Evolutionary conservation across 495 filamentous ascomycete genomes (phyloP).

Genomic region (Lasiosphaeria ovina): DNA sequence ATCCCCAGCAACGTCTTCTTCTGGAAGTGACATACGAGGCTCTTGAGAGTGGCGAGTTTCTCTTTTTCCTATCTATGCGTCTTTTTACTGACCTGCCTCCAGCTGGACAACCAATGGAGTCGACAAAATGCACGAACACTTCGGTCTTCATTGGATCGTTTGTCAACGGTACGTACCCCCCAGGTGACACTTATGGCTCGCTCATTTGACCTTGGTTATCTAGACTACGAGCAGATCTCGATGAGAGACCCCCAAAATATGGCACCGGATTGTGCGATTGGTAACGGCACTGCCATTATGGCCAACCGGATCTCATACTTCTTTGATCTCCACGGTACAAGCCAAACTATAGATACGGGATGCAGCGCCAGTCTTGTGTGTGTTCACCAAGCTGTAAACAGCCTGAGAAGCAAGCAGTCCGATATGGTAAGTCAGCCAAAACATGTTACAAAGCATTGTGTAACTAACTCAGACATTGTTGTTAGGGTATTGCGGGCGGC

Average conservation of each 20-base stretch:
- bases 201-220: slow-evolving; percentile 10
- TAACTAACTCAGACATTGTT: neutral
- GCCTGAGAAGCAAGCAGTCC: slow-evolving; percentile 39
- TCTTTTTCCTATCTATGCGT: neutral
- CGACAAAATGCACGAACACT: slow-evolving; percentile 7
- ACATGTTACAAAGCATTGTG: slow-evolving; percentile 16
- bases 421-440: slow-evolving; percentile 25
- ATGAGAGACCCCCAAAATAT: slow-evolving; percentile 26
- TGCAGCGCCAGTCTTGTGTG: slow-evolving; percentile 54
- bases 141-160: slow-evolving; percentile 32
- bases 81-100: slow-evolving; percentile 56
- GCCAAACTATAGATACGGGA: slow-evolving; percentile 49
- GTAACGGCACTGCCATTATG: slow-evolving; percentile 32
- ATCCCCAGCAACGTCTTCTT: slow-evolving; percentile 75
- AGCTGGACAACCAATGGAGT: slow-evolving; percentile 54
- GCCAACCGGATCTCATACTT: slow-evolving; percentile 52
- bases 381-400: slow-evolving; percentile 51
- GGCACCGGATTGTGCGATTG: slow-evolving; percentile 41
- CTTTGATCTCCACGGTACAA: slow-evolving; percentile 45
- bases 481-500: slow-evolving; percentile 48
- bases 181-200: neutral
- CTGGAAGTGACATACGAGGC: slow-evolving; percentile 78
- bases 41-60: slow-evolving; percentile 59
- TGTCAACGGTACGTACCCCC: slow-evolving; percentile 31
- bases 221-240: slow-evolving; percentile 37